Conservation (phyloP, 2,329 filamentous ascomycete species). For the Botryotinia convoluta region DNA sequence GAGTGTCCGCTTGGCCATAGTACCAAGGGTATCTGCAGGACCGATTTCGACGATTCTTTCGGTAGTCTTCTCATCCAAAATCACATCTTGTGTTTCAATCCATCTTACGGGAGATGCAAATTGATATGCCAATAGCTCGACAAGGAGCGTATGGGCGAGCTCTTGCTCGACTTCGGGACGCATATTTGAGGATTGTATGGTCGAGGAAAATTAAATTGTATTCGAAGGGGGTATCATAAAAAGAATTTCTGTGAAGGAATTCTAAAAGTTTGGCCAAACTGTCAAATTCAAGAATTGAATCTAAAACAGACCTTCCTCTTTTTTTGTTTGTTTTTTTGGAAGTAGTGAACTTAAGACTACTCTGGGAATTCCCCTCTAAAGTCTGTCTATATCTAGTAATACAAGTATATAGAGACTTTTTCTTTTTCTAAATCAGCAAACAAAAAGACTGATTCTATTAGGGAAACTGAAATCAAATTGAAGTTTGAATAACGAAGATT, state of each 20-base stretch:
- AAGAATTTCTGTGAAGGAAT: slow-evolving; percentile 11
- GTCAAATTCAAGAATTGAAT: slow-evolving; percentile 12
- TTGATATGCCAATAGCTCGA: slow-evolving; percentile 98
- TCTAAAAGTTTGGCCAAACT: not conserved
- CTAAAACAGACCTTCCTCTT: slow-evolving; percentile 7
- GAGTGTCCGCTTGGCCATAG: slow-evolving; percentile 94
- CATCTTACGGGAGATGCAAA: slow-evolving; percentile 98
- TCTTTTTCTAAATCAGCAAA: slow-evolving; percentile 10
- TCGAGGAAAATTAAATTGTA: slow-evolving; percentile 27
- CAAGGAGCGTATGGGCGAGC: slow-evolving; percentile 94
- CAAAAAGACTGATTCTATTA: not conserved
- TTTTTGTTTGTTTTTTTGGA: too few species aligned
- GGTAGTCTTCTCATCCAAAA: slow-evolving; percentile 91
- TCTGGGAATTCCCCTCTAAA: slow-evolving; percentile 14
- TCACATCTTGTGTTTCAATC: slow-evolving; percentile 99
- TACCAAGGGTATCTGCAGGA: slow-evolving; percentile 92
- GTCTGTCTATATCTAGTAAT: slow-evolving; percentile 12
- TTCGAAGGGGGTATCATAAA: slow-evolving; percentile 25
- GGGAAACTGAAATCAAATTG: slow-evolving; percentile 13
- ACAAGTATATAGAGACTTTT: slow-evolving; percentile 15
- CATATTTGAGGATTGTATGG: slow-evolving; percentile 58
- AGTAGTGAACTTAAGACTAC: slow-evolving; percentile 9
- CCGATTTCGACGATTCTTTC: slow-evolving; percentile 98
- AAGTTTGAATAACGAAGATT: not conserved
- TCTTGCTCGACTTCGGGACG: slow-evolving; percentile 99